Conservation (phyloP, 257 asterid genomes). For the Voacanga thouarsii region DNA sequence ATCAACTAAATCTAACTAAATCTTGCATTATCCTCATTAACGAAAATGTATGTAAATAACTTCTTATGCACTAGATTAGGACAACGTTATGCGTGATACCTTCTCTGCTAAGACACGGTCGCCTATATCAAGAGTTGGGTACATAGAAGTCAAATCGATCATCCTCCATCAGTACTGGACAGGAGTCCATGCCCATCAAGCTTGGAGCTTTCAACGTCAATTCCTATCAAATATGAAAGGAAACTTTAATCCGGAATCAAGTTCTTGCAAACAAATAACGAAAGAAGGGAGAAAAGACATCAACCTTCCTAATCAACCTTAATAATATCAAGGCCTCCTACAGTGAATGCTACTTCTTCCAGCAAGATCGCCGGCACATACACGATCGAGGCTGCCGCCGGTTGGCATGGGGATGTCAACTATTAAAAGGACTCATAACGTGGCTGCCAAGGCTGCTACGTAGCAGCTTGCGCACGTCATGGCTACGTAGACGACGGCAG, state of each 20-base stretch:
- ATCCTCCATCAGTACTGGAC: too few relatives aligned
- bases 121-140: conserved; percentile 86
- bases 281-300: too few relatives aligned
- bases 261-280: too few relatives aligned
- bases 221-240: too few relatives aligned
- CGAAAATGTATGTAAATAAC: background rate
- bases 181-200: too few relatives aligned
- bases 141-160: conserved; percentile 92
- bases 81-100: conserved; percentile 35
- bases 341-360: too few relatives aligned
- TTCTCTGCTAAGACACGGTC: conserved; percentile 90
- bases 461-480: conserved; percentile 88
- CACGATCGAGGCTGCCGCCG: conserved; percentile 79
- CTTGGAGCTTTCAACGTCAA: too few relatives aligned
- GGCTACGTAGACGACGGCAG: conserved; percentile 68
- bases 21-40: background rate
- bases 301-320: too few relatives aligned
- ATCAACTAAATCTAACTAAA: background rate
- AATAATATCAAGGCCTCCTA: too few relatives aligned
- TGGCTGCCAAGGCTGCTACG: conserved; percentile 96
- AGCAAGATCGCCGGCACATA: conserved; percentile 89
- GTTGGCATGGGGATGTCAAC: conserved; percentile 73
- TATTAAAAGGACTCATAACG: conserved; percentile 85
- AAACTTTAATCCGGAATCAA: too few relatives aligned
- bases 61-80: background rate